Base-by-base conservation (phyloP, 2,329 filamentous ascomycete genomes). In the Verticillium isaacii region DNA sequence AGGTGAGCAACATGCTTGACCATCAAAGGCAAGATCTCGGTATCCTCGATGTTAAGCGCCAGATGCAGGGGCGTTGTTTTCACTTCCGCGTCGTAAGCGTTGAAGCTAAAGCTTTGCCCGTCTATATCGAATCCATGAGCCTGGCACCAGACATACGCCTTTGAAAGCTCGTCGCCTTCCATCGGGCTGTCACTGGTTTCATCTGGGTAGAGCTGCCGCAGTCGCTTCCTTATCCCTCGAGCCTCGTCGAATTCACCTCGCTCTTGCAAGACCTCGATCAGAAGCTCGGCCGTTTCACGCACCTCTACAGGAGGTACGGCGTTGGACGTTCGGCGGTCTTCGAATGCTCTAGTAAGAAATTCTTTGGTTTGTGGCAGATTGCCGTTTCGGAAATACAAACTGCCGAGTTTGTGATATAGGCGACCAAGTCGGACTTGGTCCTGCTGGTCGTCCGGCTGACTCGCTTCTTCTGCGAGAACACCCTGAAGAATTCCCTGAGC, bases 331-430 rank as follows among this genome's bases (percentile, higher is more conserved):
- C 64, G 62, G 2, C 71, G 64, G 19, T 66, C 65, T 25, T 67
- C 60, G 14, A 72, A 66, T 12, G 71, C 71, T n/a, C 66, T 64
- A 1, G 32, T 62, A 5, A 70, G 29, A 41, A 68, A 67, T 23
- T 52, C 67, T 11, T 65, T 63, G 5, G 69, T 66, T 54, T 66
- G 59, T 2, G 15, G 39, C 32, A 66, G 45, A 17, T 68, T 68
- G 12, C 65, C 62, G 4, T 66, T 61, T 29, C 63, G 63, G 37
- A 66, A 60, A 34, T 67, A 67, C 0, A 73, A 61, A 8, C 60
- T 62, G 5, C 71, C 71, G 11, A 73, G 66, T n/a, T 72, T 69
- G 32, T 72, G 68, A 45, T 71, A 67, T 14, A 73, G 58, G 4
- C 64, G 62, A n/a, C 64, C 60, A 0, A 61, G 60, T 9, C 64